Conservation (phyloP, 176 grass and related monocot species). For the Phoenix roebelenii region DNA sequence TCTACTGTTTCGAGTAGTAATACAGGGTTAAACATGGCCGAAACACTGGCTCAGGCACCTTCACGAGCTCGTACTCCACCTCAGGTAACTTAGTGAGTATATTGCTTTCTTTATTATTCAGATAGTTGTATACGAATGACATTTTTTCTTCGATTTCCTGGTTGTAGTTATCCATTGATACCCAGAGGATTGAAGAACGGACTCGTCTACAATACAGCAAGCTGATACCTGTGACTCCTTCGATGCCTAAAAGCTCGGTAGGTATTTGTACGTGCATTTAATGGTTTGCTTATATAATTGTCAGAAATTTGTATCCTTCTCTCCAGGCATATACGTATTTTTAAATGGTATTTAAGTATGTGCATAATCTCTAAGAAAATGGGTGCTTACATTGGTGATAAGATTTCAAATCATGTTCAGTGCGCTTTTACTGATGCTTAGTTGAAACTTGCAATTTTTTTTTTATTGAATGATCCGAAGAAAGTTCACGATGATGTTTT, state of each 20-base stretch:
- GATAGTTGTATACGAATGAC: background rate
- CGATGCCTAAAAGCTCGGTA: constrained; percentile 54
- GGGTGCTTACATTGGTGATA: too few relatives aligned
- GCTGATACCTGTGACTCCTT: constrained; percentile 56
- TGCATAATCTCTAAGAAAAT: too few relatives aligned
- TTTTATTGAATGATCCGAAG: too few relatives aligned
- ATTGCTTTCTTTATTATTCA: background rate
- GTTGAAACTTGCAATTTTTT: too few relatives aligned
- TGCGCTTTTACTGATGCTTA: too few relatives aligned
- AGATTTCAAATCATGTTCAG: too few relatives aligned
- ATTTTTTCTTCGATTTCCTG: constrained; percentile 4
- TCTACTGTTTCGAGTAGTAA: constrained; percentile 14
- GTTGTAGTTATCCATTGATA: constrained; percentile 44
- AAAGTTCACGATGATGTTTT: too few relatives aligned
- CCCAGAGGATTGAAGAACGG: constrained; percentile 65
- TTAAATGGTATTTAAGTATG: too few relatives aligned
- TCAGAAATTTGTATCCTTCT: too few relatives aligned
- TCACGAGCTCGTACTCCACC: constrained; percentile 33
- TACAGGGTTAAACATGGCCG: constrained; percentile 51
- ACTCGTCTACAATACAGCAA: constrained; percentile 45
- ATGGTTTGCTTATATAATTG: too few relatives aligned
- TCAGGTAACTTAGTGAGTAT: constrained; percentile 35
- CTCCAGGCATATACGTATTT: too few relatives aligned
- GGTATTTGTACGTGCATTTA: background rate
- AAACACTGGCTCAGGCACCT: constrained; percentile 62